Evolutionary conservation across 2,329 filamentous ascomycete species (phyloP), one percentile per base, ranked within the genome.

Genomic region (Neofusicoccum ribis): DNA sequence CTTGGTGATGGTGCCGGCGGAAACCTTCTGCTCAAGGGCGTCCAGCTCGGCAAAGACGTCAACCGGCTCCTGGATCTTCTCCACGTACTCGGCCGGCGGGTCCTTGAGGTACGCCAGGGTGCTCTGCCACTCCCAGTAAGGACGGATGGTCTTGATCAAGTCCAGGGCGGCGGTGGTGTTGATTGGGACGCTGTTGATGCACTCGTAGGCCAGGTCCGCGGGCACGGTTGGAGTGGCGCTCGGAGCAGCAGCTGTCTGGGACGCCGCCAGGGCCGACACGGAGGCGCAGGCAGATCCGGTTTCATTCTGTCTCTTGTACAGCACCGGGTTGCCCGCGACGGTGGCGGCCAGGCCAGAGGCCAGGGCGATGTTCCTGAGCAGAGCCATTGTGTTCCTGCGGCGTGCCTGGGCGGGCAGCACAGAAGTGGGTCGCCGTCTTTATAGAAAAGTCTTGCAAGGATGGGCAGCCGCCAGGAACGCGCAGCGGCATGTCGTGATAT

Each of bases 111-210:
- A 82, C 9, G 73, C 74, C 6, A 78, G 76, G 15, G 75, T 83
- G 46, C 78, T 80, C 70, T 83, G 81, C 81, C 80, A 83, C 14
- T 80, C 66, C 23, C 82, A 69, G 66, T 80, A 83, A 3, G 80
- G 78, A 15, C 75, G 74, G 12, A 83, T 70, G 1, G 75, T 74
- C 7, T 76, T 68, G 50, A 83, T 67, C 41, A 82, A 70, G 2
- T 67, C 70, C 63, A 77, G 76, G 61, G 74, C 78, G 3, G 76
- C 76, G 15, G 76, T 77, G 27, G 71, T 72, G 61, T 82, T 82
- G 69, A 82, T 77, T 0, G 80, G 79, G 11, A 82, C 76, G 51
- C 73, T 78, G 56, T 74, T 77, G 49, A 82, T 72, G 70, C 81
- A 83, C 9, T 81, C 76, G 66, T 77, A 81, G 2, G 80, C 81